Conservation (phyloP, 148 eudicot genomes). For the Rhododendron williamsianum region DNA sequence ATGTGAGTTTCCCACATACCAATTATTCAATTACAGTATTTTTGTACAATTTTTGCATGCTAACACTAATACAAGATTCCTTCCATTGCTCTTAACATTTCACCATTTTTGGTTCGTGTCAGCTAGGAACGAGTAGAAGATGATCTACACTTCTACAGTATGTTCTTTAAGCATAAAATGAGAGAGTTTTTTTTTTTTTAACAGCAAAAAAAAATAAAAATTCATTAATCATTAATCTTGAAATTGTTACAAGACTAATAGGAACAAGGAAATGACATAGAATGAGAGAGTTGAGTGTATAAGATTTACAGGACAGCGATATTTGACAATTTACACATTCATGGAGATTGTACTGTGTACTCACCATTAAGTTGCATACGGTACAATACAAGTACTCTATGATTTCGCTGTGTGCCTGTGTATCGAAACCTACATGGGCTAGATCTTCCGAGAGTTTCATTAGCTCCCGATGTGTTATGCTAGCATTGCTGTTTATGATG, state of each 20-base stretch:
- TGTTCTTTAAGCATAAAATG: neutral
- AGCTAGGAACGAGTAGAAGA: neutral
- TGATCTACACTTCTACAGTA: neutral
- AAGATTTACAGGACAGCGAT: neutral
- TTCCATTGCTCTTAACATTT: neutral
- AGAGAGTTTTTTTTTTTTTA: neutral
- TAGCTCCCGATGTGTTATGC: neutral
- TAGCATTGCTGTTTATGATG: neutral
- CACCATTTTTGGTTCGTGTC: neutral
- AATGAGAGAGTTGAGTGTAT: neutral
- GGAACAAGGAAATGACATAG: no score
- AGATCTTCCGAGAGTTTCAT: neutral
- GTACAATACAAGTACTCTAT: neutral
- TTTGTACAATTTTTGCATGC: neutral
- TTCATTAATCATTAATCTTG: no score
- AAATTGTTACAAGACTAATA: no score
- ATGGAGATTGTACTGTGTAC: neutral
- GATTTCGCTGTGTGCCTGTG: neutral
- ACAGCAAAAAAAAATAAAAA: no score
- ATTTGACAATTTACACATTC: neutral
- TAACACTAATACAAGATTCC: neutral
- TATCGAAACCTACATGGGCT: neutral
- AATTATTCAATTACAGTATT: neutral
- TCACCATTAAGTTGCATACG: neutral
- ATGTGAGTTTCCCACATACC: slow-evolving; percentile 46